Conservation (phyloP, 768 basidiomycete species). For the Kondoa subrosea region DNA sequence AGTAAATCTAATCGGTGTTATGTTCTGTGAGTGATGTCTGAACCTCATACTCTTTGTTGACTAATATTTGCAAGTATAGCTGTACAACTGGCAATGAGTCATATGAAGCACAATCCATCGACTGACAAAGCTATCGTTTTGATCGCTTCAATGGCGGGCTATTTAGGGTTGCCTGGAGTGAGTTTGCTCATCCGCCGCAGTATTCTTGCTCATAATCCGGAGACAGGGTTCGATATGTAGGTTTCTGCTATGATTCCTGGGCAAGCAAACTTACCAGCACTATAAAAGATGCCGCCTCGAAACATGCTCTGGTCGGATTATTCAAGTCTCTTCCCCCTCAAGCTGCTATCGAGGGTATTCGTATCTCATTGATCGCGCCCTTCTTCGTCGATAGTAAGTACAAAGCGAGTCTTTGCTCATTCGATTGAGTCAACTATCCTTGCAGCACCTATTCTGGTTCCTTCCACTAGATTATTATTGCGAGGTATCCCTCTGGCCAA, state of each 20-base stretch:
- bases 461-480: not conserved
- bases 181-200: not conserved
- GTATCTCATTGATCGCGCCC: not conserved
- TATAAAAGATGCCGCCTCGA: not conserved
- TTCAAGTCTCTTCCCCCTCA: not conserved
- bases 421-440: not conserved
- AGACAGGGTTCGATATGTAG: not conserved
- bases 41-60: not conserved
- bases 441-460: not conserved
- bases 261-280: too few species aligned
- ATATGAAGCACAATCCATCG: not conserved
- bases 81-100: not conserved
- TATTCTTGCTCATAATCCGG: not conserved
- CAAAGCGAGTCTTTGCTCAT: not conserved
- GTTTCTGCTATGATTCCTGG: not conserved
- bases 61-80: not conserved
- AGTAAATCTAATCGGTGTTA: not conserved
- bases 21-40: not conserved
- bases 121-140: not conserved
- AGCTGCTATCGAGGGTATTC: not conserved
- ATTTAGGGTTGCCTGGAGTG: not conserved
- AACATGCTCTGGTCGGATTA: not conserved
- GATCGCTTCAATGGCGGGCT: not conserved
- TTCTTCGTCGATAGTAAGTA: not conserved
- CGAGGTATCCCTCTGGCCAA: not conserved